Conservation (phyloP, 106 monocot species). For the Triglochin maritima region DNA sequence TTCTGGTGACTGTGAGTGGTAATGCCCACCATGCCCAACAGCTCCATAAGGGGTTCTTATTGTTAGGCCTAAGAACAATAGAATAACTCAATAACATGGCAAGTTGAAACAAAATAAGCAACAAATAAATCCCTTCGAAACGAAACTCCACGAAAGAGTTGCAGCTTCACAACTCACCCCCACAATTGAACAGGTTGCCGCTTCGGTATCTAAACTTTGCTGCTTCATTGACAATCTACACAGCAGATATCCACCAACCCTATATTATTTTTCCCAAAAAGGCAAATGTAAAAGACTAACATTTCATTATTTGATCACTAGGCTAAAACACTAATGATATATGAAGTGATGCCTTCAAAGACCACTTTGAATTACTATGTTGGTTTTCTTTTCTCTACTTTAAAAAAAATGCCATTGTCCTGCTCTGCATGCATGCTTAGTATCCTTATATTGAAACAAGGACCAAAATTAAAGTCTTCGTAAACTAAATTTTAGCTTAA, state of each 20-base stretch:
- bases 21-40: slow-evolving; percentile 96
- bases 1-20: slow-evolving; percentile 97
- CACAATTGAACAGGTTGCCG: slow-evolving; percentile 91
- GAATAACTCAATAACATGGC: no score
- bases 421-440: neutral
- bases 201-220: slow-evolving; percentile 99
- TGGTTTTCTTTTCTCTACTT: neutral
- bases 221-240: slow-evolving; percentile 92
- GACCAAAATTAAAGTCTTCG: neutral
- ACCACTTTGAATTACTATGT: no score
- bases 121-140: neutral
- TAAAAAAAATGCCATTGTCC: neutral
- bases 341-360: neutral
- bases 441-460: neutral
- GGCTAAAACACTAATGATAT: neutral
- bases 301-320: neutral
- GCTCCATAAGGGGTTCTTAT: slow-evolving; percentile 96
- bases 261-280: neutral
- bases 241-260: neutral
- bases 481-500: no score
- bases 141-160: neutral
- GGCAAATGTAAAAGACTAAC: neutral
- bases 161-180: slow-evolving; percentile 38
- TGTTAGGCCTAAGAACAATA: slow-evolving; percentile 48
- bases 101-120: neutral